Evolutionary conservation across 2,329 filamentous ascomycete genomes (phyloP).

Genomic region (Blastomyces gilchristii): DNA sequence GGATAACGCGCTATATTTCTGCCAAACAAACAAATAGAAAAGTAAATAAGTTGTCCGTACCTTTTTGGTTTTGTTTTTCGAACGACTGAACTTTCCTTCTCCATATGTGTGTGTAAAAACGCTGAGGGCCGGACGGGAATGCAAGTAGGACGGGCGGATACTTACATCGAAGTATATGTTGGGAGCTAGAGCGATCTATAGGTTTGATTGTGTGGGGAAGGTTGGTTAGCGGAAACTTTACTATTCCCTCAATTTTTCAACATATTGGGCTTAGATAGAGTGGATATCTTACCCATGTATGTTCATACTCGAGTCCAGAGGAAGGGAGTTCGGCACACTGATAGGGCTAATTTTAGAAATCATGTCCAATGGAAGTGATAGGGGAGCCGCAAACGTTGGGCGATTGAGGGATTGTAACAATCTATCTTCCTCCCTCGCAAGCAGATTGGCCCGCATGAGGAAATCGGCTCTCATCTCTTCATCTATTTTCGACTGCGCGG

Average conservation of each 20-base stretch:
- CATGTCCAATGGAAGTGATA: background rate
- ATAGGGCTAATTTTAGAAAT: background rate
- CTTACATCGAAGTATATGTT: constrained; percentile 3
- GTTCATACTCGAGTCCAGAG: background rate
- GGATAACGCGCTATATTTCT: background rate
- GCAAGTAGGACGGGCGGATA: background rate
- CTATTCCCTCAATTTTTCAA: background rate
- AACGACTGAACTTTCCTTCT: no score
- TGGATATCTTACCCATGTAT: constrained; percentile 5
- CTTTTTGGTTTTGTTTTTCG: no score
- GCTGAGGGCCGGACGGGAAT: background rate
- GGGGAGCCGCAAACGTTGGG: background rate
- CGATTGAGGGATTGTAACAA: constrained; percentile 9
- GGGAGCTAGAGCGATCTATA: background rate
- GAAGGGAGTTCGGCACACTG: background rate
- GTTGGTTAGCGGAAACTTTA: background rate
- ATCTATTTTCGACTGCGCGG: background rate
- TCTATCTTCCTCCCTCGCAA: constrained; percentile 8
- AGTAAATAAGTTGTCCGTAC: no score
- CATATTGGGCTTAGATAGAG: background rate
- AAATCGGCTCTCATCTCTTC: background rate
- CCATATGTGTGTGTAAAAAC: no score
- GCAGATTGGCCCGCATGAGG: constrained; percentile 5
- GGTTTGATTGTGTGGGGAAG: background rate
- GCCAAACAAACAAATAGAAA: background rate